Evolutionary conservation across 106 monocot genomes (phyloP), one percentile per base, ranked within the genome.

Genomic region (Phalaenopsis equestris): DNA sequence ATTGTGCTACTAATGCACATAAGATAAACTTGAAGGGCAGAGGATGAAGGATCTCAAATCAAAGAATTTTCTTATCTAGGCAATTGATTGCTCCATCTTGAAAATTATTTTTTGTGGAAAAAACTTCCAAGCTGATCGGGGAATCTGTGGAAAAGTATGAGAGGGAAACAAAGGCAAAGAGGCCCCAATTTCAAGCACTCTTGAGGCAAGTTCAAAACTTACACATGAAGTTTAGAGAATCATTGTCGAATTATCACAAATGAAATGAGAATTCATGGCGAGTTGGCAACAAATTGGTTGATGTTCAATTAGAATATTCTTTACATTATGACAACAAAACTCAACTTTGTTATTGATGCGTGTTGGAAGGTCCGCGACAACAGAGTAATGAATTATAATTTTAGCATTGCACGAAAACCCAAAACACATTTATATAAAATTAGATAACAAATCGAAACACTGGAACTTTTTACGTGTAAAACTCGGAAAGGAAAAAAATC

Each of bases 81-180:
- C 79, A 3, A 79, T 79, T 19, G 79, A 79, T 42, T 56, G 56
- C 18, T 16, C 38, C 9, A 52, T 78, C 2, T 19, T 78, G 3
- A 39, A 78, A 18, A 61, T 5, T 14, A 78, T 78, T 19, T 12
- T 78, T 15, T 6, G 3, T 30, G 30, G 41, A 61, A 19, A 41
- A 78, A 1, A 78, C 41, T 56, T 55, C 78, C 57, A 78, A 78
- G n/a, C 7, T 11, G 6, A 78, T 78, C 19, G 57, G 78, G 58
- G 78, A 41, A 17, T 65, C 43, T 5, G 46, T 79, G 65, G 67
- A 79, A 67, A 79, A 79, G 67, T 67, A 18, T 24, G 14, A 67
- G 67, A 41, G 41, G 19, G 23, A 18, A 10, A 24, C 42, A 45
- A 55, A 19, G 30, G 79, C 56, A 10, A 79, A 67, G 79, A 67